Evolutionary conservation across 2,329 filamentous ascomycete species (phyloP).

Genomic region (Peltaster fructicola): DNA sequence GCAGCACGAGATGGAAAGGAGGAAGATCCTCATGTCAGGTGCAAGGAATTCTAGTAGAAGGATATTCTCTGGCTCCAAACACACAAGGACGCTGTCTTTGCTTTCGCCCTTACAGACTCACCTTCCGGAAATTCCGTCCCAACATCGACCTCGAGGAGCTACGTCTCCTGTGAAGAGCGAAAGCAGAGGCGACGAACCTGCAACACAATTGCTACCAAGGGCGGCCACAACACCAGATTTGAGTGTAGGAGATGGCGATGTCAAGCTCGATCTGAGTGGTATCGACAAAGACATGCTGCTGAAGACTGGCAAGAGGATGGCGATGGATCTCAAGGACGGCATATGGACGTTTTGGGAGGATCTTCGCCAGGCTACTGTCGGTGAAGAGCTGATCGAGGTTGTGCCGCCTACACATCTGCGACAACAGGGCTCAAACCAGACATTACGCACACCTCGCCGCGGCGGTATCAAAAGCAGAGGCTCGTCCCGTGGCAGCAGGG

Average conservation of each 20-base stretch:
- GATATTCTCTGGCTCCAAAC: constrained; percentile 44
- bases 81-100: constrained; percentile 56
- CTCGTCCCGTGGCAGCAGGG: no score
- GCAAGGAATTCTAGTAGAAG: constrained; percentile 33
- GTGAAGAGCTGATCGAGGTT: constrained; percentile 67
- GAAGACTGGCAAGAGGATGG: constrained; percentile 54
- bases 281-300: constrained; percentile 34
- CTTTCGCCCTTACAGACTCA: constrained; percentile 42
- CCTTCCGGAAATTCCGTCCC: no score
- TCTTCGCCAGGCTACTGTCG: constrained; percentile 83
- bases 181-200: constrained; percentile 2
- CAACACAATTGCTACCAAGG: constrained; percentile 5
- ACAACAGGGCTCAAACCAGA: constrained; percentile 13
- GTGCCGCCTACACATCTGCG: constrained; percentile 18
- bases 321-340: constrained; percentile 75
- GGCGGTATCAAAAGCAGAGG: not conserved
- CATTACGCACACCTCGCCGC: constrained; percentile 5
- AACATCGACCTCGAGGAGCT: constrained; percentile 10
- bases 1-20: constrained; percentile 51
- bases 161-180: no score
- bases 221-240: constrained; percentile 10
- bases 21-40: constrained; percentile 45
- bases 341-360: constrained; percentile 93
- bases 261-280: constrained; percentile 21
- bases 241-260: constrained; percentile 9